Evolutionary conservation across 805 yeast genomes (phyloP).

Genomic region (Candida schatavii): DNA sequence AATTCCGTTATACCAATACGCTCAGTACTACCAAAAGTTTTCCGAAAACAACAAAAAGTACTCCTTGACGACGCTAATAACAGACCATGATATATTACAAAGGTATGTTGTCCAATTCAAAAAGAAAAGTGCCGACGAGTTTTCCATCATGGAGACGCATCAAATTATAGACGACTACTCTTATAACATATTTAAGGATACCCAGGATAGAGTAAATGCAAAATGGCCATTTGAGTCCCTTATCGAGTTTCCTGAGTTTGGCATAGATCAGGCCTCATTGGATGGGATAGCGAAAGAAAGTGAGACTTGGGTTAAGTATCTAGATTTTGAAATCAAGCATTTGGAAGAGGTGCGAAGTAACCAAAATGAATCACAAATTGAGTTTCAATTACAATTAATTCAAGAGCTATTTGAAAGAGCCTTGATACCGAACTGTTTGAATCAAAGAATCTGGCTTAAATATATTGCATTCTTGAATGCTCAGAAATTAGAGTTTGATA

Average conservation of each 20-base stretch:
- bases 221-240: conserved; percentile 74
- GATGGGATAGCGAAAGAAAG: conserved; percentile 38
- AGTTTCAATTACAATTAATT: conserved; percentile 24
- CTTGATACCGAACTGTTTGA: conserved; percentile 62
- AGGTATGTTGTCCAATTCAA: conserved; percentile 21
- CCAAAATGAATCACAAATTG: conserved; percentile 8
- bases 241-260: conserved; percentile 57
- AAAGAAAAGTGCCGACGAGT: conserved; percentile 18
- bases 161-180: conserved; percentile 44
- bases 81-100: conserved; percentile 17
- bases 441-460: conserved; percentile 64
- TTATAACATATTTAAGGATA: conserved; percentile 38
- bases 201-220: conserved; percentile 51
- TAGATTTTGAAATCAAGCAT: conserved; percentile 49
- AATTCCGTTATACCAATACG: conserved; percentile 83
- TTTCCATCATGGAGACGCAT: conserved; percentile 37
- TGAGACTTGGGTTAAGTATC: conserved; percentile 59
- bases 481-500: conserved; percentile 18
- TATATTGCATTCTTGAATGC: conserved; percentile 55
- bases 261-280: conserved; percentile 31
- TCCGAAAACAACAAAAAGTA: conserved; percentile 29
- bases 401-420: conserved; percentile 66
- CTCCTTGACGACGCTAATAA: conserved; percentile 5
- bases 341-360: conserved; percentile 1
- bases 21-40: conserved; percentile 63